These are phyloP conservation scores for Cryoendolithus antarcticus DNA, from an alignment of 2,329 filamentous ascomycete genomes.

Conservation along the genomic window DNA sequence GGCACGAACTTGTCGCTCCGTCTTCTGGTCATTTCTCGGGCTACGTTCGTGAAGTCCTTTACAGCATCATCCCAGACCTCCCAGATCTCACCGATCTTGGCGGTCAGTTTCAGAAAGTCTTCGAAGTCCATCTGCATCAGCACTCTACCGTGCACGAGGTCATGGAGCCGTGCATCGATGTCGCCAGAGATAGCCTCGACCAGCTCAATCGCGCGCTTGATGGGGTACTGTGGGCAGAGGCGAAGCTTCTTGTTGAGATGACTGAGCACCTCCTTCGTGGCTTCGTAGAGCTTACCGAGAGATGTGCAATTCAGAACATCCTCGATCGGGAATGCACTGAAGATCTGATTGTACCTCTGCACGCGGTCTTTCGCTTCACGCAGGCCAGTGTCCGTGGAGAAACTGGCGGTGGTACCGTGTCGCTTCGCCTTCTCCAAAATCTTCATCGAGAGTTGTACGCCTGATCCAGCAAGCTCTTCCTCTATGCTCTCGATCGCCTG, in stretches of 20 bases:
- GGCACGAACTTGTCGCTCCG: slow-evolving; percentile 97
- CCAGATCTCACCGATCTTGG: slow-evolving; percentile 74
- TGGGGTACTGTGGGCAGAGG: slow-evolving; percentile 79
- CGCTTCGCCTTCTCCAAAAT: slow-evolving; percentile 95
- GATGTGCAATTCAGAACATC: slow-evolving; percentile 88
- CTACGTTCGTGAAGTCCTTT: slow-evolving; percentile 96
- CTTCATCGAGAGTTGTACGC: slow-evolving; percentile 81
- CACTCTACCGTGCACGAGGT: slow-evolving; percentile 70
- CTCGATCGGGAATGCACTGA: slow-evolving; percentile 94
- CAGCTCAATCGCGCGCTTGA: slow-evolving; percentile 79
- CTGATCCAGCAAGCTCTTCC: slow-evolving; percentile 73
- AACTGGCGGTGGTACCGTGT: slow-evolving; percentile 94
- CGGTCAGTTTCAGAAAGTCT: slow-evolving; percentile 80
- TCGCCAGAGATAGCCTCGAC: slow-evolving; percentile 95
- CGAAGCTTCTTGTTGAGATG: slow-evolving; percentile 98
- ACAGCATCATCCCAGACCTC: slow-evolving; percentile 87
- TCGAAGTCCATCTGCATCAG: slow-evolving; percentile 86
- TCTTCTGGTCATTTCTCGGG: slow-evolving; percentile 83
- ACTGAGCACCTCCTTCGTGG: slow-evolving; percentile 75
- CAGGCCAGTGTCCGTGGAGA: slow-evolving; percentile 86
- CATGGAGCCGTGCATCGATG: slow-evolving; percentile 74
- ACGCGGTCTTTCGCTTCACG: slow-evolving; percentile 95
- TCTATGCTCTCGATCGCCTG: slow-evolving; percentile 85
- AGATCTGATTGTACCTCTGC: slow-evolving; percentile 96
- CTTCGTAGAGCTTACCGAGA: slow-evolving; percentile 75